phyloP scores from a whole-genome alignment of 176 grass and related monocot species.

The Aegilops umbellulata region DNA sequence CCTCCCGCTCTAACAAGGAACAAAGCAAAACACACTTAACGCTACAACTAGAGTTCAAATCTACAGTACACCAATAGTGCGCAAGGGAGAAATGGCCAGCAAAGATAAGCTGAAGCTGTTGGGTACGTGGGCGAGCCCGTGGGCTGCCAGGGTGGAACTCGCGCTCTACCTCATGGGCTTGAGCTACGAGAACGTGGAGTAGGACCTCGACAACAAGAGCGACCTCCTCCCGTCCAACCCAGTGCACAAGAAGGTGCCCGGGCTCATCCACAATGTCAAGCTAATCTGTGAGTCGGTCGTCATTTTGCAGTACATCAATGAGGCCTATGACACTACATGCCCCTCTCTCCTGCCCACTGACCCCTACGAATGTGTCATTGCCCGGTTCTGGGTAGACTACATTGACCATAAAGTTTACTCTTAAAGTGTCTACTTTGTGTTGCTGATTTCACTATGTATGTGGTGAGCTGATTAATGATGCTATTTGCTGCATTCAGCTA shows the following conservation, averaged over 20 bases:
- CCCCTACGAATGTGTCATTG: conserved; percentile 24
- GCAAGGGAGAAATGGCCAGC: neutral
- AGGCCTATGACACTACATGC: neutral
- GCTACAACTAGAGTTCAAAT: too few species aligned
- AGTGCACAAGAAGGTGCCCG: conserved; percentile 46
- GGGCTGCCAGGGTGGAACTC: conserved; percentile 21
- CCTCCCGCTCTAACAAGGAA: too few species aligned
- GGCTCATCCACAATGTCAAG: conserved; percentile 40
- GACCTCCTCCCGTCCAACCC: conserved; percentile 49
- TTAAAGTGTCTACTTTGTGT: neutral
- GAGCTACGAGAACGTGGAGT: conserved; percentile 17
- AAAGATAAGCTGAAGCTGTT: conserved; percentile 39
- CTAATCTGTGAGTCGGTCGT: conserved; percentile 25
- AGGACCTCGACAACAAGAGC: conserved; percentile 46
- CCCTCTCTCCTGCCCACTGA: conserved; percentile 33
- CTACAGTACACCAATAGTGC: too few species aligned
- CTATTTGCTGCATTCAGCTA: neutral
- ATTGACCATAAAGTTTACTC: conserved; percentile 43
- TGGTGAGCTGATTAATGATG: neutral
- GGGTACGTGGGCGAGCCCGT: conserved; percentile 15
- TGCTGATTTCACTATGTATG: neutral
- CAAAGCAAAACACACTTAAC: too few species aligned
- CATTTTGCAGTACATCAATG: neutral
- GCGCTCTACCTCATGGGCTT: conserved; percentile 31
- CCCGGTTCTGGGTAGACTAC: too few species aligned